A percentile compares a stretch with the other conserved stretches of the same genome.
Evolutionary conservation across 495 filamentous ascomycete species (phyloP).

Genomic region (Jackrogersella minutella): DNA sequence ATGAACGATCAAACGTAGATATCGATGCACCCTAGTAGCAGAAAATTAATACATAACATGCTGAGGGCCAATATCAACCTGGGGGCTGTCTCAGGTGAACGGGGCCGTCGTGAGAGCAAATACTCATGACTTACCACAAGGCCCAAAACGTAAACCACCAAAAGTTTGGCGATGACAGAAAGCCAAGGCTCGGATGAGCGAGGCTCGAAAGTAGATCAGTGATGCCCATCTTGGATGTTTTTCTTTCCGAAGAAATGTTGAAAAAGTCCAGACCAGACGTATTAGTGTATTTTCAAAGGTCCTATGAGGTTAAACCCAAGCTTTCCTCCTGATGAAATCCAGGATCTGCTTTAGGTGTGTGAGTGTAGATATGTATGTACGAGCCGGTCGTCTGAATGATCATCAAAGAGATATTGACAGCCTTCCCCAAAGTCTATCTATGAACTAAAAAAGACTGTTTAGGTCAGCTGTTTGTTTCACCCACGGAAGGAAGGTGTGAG

Average conservation of each 20-base stretch:
- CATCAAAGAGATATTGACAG: conserved; percentile 14
- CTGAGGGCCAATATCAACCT: neutral
- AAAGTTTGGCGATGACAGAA: conserved; percentile 44
- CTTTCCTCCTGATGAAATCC: neutral
- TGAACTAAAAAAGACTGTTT: conserved; percentile 19
- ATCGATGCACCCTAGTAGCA: conserved; percentile 55
- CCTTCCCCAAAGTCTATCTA: conserved; percentile 23
- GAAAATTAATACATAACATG: conserved; percentile 29
- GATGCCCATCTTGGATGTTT: conserved; percentile 39
- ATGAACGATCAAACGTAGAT: conserved; percentile 58
- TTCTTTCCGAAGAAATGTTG: neutral
- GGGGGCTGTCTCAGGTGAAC: neutral
- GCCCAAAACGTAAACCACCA: conserved; percentile 52
- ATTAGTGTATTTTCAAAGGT: conserved; percentile 25
- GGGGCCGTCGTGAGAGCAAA: neutral
- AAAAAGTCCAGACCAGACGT: conserved; percentile 13
- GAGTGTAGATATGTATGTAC: conserved; percentile 8
- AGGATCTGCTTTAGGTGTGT: conserved; percentile 6
- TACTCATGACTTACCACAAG: conserved; percentile 52
- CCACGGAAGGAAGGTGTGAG: conserved; percentile 21
- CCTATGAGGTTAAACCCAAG: conserved; percentile 11
- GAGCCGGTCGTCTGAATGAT: conserved; percentile 30
- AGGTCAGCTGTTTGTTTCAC: conserved; percentile 24
- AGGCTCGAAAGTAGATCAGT: conserved; percentile 48
- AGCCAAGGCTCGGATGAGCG: conserved; percentile 47